Conservation (phyloP, 495 filamentous ascomycete genomes). For the Penicillium subrubescens region DNA sequence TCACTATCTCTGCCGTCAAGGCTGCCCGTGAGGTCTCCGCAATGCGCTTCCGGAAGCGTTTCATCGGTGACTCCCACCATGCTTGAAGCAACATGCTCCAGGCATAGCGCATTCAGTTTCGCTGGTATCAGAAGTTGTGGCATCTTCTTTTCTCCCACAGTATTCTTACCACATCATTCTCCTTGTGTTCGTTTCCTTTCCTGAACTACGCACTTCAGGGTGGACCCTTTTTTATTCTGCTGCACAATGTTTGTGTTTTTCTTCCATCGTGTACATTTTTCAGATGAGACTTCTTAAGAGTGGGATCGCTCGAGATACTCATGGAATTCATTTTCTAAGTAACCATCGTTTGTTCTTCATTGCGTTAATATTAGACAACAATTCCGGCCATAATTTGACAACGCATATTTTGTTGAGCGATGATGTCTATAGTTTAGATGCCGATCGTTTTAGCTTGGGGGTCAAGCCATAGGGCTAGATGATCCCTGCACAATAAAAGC, state of each 20-base stretch:
- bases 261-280: constrained; percentile 30
- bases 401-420: not conserved
- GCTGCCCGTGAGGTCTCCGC: constrained; percentile 34
- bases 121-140: constrained; percentile 25
- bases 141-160: constrained; percentile 8
- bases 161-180: constrained; percentile 7
- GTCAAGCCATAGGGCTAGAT: not conserved
- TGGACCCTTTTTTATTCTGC: constrained; percentile 23
- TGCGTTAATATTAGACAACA: not conserved
- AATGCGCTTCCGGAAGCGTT: constrained; percentile 38
- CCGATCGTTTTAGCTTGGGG: not conserved
- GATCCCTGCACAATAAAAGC: not conserved
- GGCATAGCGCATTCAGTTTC: not conserved
- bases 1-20: constrained; percentile 38
- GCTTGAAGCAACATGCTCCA: constrained; percentile 15
- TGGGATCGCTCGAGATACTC: constrained; percentile 2
- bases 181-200: constrained; percentile 23
- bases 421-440: not conserved
- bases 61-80: constrained; percentile 24
- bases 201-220: constrained; percentile 3
- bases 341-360: not conserved
- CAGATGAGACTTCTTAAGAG: constrained; percentile 13
- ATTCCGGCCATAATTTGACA: too few relatives aligned
- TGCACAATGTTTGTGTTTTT: constrained; percentile 13
- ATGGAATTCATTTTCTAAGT: not conserved